Base-by-base conservation (phyloP, 2,329 filamentous ascomycete species). In the Triangularia setosa region DNA sequence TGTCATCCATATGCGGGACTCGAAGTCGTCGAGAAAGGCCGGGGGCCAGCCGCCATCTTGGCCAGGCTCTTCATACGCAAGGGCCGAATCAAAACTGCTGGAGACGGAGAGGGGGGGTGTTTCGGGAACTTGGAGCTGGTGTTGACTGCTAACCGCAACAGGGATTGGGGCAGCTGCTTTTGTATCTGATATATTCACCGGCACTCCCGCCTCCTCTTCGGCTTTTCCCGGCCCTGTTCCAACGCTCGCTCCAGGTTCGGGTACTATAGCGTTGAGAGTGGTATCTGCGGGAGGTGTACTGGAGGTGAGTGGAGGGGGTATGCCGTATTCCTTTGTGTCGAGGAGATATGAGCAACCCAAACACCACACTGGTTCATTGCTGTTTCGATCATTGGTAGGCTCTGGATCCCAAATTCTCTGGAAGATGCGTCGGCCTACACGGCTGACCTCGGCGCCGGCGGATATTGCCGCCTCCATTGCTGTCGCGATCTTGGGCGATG, bases 1-100 rank as follows among this genome's bases (percentile, higher is more conserved):
- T 9, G 94, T 98, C 84, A 99, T 91, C 94, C 95, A 98, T 75
- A 97, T 87, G 66, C 87, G 87, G 4, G 94, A 93, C 75, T 97
- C 93, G 72, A 98, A 96, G 76, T 99, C 95, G 65, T 93, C 90
- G 33, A 98, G 80, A 72, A 99, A 99, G 4, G 86, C 83, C 9
- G 84, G 79, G 9, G 95, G 95, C 95, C 95, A 99, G 64, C 90
- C 88, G 14, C 80, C 79, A 65, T 80, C 80, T 18, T 77, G 73
- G 3, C 72, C 72, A 1, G 76, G 73, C 23, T 84, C 79, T 25
- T 81, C 81, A 62, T 82, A 83, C 35, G 80, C 79, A 8, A 83
- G 72, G 1, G 82, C 82, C 4, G 82, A 83, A 59, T 82, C 80
- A 67, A 84, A 79, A 68, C 83, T 85, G 70, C 80, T 83, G 0